Evolutionary conservation across 192 early-diverging fungal species (phyloP), one percentile per base, ranked within the genome.

Genomic region (Gigaspora rosea): DNA sequence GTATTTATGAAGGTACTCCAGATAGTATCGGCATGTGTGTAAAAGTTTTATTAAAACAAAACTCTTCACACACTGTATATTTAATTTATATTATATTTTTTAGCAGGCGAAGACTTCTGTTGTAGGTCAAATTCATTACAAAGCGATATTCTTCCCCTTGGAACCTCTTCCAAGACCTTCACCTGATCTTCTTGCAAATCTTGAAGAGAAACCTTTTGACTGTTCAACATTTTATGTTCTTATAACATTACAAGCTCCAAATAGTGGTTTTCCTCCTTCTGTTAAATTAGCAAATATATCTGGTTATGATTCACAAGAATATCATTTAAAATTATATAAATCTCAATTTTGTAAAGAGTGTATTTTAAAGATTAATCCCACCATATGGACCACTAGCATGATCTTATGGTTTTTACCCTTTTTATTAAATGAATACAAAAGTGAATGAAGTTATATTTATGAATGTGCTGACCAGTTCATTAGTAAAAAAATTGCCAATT

Each of bases 101-200:
- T 54, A 79, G 82, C 1, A 63, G 51, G 47, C 66, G 46, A 47
- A 71, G 80, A n/a, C 64, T 84, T 47, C 22, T n/a, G n/a, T 46
- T 41, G 79, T 54, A 33, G 85, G 85, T 64, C 67, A 80, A 68
- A 41, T 86, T 35, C 76, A 80, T n/a, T 86, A 82, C 52, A 63
- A 32, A 32, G 82, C 74, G 8, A 80, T 77, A 52, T 86, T 86
- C 75, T 80, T 73, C 47, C 82, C 85, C 1, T 50, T 75, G 22
- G 18, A 20, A 13, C 5, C 57, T 65, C 32, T 56, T 27, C 73
- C 58, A 1, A 18, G 47, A 27, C 73, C 73, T 33, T 11, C 51
- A 18, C 48, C 73, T 64, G 61, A 75, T 51, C 64, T 82, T 71
- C 11, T 64, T 81, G 48, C 71, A 49, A 56, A 69, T 80, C 54